Evolutionary conservation across 2,329 filamentous ascomycete genomes (phyloP), one percentile per base, ranked within the genome.

Genomic region (Bipolaris cookei): DNA sequence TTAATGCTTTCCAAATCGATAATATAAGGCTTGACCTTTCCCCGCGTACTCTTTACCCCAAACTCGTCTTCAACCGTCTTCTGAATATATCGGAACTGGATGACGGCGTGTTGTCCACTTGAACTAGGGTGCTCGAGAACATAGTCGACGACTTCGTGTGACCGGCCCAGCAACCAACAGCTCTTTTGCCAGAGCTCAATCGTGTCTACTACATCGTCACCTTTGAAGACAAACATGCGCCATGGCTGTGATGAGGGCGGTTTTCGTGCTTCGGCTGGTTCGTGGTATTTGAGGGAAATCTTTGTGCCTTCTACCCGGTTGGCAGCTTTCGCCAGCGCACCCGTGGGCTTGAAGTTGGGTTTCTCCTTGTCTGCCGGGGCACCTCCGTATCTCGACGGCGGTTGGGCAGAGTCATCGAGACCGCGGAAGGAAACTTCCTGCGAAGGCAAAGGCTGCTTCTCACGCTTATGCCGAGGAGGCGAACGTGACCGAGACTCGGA

Each of bases 1-100:
- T 98, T 97, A 44, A 91, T 91, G 68, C 92, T 97, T 68, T 97
- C 93, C 46, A 99, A 79, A 77, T 99, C 95, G 63, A 99, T 91
- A 7, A 98, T 76, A 78, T 98, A 99, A 0, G 93, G 93, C 78
- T 79, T 82, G 23, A 84, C 81, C 57, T 75, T 88, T 16, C 71
- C 73, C 50, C 62, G 64, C 39, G 66, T 69, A 54, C 68, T 68
- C 57, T 68, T 68, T n/a, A 75, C 72, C 20, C 90, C 91, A 56
- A 88, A 83, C 71, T 88, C 90, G 73, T 97, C 93, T 77, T 97
- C 92, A 67, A 96, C 92, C 60, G 86, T 86, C 77, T 89, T 92
- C 70, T 92, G 90, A 18, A 90, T 86, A 72, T 92, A 88, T 35
- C 95, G 87, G 71, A 99, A 99, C 74, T 99, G 95, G 41, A 99